Base-by-base conservation (phyloP, 208 protist genomes). In the Leishmania braziliensis region DNA sequence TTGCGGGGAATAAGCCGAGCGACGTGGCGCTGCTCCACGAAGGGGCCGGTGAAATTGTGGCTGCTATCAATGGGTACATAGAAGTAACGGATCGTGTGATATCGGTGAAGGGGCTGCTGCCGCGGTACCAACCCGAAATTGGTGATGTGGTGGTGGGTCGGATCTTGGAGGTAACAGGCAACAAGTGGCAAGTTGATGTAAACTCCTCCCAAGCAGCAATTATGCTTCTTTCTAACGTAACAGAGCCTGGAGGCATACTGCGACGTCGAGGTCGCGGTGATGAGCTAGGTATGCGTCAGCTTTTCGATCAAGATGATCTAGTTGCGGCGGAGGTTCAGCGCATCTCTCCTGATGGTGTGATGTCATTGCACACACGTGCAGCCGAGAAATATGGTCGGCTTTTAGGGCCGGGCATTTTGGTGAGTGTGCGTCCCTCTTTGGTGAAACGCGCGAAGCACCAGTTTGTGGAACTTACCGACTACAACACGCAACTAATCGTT, bases 91-190 rank as follows among this genome's bases (percentile, higher is more conserved):
- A 97, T 75, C 87, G 92, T 33, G 94, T 98, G 48, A 90, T 98
- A 20, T 98, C 95, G 20, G 87, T 98, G 26, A 94, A 90, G 68
- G 94, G 94, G 0, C 78, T 89, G 16, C 81, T 84, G 14, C 84
- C 94, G 1, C 84, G 97, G 12, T 99, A 99, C 75, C 82, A 89
- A 20, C 96, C 98, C 9, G 99, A 99, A 77, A 95, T 99, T 43
- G 99, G 99, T 5, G 99, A 99, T 86, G 97, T 99, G 33, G 93
- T 99, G 3, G 97, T 99, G 18, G 98, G 98, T 3, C 86, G 98
- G 18, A 90, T 99, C 56, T 86, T 90, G 8, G 93, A 99, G 72
- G 95, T 99, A 0, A 70, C 84, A 63, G 91, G 94, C 14, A 99
- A 99, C 62, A 88, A 93, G 20, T 99, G 98, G 99, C 97, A 94